Evolutionary conservation across 2,329 filamentous ascomycete genomes (phyloP).

Genomic region (Nemania abortiva): DNA sequence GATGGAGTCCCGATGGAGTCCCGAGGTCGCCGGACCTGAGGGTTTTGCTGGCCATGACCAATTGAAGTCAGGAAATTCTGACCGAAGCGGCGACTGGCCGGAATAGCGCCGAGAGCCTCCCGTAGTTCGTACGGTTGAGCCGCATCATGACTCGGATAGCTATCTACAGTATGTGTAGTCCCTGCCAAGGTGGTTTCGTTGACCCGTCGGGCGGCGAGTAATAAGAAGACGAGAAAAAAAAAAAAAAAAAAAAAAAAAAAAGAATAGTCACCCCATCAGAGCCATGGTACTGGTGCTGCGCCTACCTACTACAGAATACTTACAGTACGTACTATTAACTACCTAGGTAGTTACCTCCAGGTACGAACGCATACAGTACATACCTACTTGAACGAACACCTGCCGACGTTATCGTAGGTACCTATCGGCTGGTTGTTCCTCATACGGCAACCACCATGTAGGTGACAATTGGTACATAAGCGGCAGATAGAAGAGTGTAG

Average conservation of each 20-base stretch:
- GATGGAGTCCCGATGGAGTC: slow-evolving; percentile 22
- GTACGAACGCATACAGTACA: too few relatives aligned
- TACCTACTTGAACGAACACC: too few relatives aligned
- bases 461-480: too few relatives aligned
- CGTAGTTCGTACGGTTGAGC: slow-evolving; percentile 31
- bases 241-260: not conserved
- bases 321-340: too few relatives aligned
- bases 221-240: too few relatives aligned
- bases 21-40: slow-evolving; percentile 19
- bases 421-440: too few relatives aligned
- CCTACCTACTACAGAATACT: not conserved
- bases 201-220: not conserved
- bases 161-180: not conserved
- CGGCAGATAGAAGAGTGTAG: too few relatives aligned
- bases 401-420: too few relatives aligned
- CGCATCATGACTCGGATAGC: slow-evolving; percentile 32
- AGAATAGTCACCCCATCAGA: not conserved
- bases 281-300: not conserved
- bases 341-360: too few relatives aligned
- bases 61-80: slow-evolving; percentile 19
- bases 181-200: not conserved
- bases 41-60: slow-evolving; percentile 21
- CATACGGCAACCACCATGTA: too few relatives aligned
- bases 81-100: slow-evolving; percentile 32
- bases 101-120: slow-evolving; percentile 38